A percentile compares a stretch with the other conserved stretches of the same genome.
phyloP scores from a whole-genome alignment of 2,329 filamentous ascomycete species.

The Pochonia chlamydosporia region DNA sequence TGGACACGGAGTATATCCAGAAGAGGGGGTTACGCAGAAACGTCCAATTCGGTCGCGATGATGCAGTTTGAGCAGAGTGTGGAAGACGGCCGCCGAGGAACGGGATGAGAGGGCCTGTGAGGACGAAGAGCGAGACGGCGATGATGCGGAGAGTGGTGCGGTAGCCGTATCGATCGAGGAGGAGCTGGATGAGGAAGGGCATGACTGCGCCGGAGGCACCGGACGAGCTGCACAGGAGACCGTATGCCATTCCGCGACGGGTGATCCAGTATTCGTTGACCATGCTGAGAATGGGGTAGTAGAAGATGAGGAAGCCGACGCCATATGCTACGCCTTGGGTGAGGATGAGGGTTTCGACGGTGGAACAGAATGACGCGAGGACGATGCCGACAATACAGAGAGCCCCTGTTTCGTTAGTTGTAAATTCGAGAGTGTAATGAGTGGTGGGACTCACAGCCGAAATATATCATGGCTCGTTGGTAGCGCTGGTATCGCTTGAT shows the following conservation, averaged over 20 bases:
- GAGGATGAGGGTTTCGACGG: conserved; percentile 27
- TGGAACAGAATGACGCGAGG: conserved; percentile 25
- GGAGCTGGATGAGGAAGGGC: conserved; percentile 31
- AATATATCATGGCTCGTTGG: conserved; percentile 28
- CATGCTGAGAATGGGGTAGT: conserved; percentile 31
- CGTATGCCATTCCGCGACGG: conserved; percentile 32
- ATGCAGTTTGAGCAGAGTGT: conserved; percentile 17
- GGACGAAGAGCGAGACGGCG: conserved; percentile 25
- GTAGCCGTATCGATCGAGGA: conserved; percentile 32
- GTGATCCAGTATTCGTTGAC: conserved; percentile 33
- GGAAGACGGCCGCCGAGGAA: conserved; percentile 30
- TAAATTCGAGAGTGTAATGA: not conserved
- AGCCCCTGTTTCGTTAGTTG: conserved; percentile 15
- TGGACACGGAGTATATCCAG: conserved; percentile 45
- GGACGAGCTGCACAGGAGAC: conserved; percentile 23
- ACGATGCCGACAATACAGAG: conserved; percentile 31
- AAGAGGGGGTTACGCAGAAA: conserved; percentile 41
- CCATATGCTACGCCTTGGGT: conserved; percentile 35
- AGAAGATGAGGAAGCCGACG: conserved; percentile 31
- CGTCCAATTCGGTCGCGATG: conserved; percentile 17
- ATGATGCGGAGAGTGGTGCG: conserved; percentile 28
- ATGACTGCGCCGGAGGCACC: conserved; percentile 23
- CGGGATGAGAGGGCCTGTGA: conserved; percentile 33
- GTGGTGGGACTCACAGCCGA: conserved; percentile 21
- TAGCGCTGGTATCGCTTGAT: conserved; percentile 26